Evolutionary conservation across 2,329 filamentous ascomycete species (phyloP).

Genomic region (Alternaria burnsii): DNA sequence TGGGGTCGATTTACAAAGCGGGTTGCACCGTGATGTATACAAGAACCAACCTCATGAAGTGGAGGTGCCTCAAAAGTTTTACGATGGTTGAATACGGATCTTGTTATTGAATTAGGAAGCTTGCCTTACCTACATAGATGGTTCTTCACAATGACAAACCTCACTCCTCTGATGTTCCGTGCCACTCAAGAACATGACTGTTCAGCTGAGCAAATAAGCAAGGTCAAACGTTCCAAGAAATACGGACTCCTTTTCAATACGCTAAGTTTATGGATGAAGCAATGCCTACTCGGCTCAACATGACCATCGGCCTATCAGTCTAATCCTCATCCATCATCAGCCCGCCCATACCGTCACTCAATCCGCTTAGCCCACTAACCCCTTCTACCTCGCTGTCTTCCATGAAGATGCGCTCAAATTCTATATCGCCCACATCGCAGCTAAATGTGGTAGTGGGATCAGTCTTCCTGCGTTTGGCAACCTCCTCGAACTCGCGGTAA

Average conservation of each 20-base stretch:
- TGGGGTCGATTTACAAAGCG: too few relatives aligned
- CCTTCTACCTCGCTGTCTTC: constrained; percentile 17
- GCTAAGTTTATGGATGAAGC: background rate
- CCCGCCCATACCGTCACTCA: constrained; percentile 13
- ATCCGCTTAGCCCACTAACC: constrained; percentile 1
- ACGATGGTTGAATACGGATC: too few relatives aligned
- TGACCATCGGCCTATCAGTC: background rate
- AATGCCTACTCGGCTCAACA: background rate
- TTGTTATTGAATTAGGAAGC: too few relatives aligned
- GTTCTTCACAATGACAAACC: background rate
- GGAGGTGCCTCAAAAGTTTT: too few relatives aligned
- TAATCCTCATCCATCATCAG: constrained; percentile 2
- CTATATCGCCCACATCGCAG: constrained; percentile 21
- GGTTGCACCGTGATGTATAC: too few relatives aligned
- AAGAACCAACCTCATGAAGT: too few relatives aligned
- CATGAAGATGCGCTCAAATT: constrained; percentile 32
- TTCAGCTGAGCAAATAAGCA: background rate
- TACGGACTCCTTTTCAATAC: background rate
- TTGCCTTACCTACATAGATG: background rate
- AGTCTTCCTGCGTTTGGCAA: constrained; percentile 7
- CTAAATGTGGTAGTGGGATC: background rate
- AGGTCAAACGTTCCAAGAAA: background rate
- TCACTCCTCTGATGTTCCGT: too few relatives aligned
- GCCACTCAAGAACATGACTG: too few relatives aligned
- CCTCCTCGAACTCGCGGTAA: constrained; percentile 24